phyloP scores from a whole-genome alignment of 331 rosid genomes.

The Rhamnella rubrinervis region DNA sequence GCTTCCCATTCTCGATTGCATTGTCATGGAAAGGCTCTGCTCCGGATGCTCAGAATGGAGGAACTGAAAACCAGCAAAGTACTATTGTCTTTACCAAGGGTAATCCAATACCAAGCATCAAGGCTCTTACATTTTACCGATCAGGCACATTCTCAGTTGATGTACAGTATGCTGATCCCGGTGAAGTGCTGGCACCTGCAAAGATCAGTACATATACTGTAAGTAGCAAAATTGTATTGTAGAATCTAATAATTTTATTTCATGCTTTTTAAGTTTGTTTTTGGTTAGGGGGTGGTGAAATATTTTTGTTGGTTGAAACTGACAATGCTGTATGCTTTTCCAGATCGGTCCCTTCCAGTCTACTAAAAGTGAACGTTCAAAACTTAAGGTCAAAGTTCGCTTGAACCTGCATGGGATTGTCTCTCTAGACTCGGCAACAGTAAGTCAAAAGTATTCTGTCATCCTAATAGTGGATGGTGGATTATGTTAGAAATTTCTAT shows the following conservation, averaged over 20 bases:
- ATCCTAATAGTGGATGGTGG: background rate
- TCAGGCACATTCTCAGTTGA: constrained; percentile 75
- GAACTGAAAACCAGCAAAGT: constrained; percentile 50
- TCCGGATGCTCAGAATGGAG: constrained; percentile 60
- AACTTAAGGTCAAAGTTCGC: constrained; percentile 73
- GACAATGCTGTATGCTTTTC: constrained; percentile 11
- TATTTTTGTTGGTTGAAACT: background rate
- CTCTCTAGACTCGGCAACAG: constrained; percentile 70
- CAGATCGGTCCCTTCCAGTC: constrained; percentile 91
- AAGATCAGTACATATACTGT: constrained; percentile 85
- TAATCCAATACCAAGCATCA: constrained; percentile 73
- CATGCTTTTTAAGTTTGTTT: background rate
- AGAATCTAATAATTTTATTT: background rate
- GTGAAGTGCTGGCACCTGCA: constrained; percentile 59
- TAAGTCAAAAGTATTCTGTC: constrained; percentile 40
- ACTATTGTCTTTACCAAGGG: constrained; percentile 79
- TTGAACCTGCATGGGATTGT: constrained; percentile 82
- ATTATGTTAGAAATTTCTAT: background rate
- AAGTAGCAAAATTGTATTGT: constrained; percentile 15
- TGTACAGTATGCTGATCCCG: constrained; percentile 60
- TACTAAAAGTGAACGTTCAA: constrained; percentile 58
- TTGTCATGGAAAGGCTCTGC: constrained; percentile 81
- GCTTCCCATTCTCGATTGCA: constrained; percentile 73
- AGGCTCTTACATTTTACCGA: constrained; percentile 71
- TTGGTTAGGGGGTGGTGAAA: background rate